These are phyloP conservation scores for Ophiostoma australiae DNA, from an alignment of 2,329 filamentous ascomycete species.

Conservation along the genomic window DNA sequence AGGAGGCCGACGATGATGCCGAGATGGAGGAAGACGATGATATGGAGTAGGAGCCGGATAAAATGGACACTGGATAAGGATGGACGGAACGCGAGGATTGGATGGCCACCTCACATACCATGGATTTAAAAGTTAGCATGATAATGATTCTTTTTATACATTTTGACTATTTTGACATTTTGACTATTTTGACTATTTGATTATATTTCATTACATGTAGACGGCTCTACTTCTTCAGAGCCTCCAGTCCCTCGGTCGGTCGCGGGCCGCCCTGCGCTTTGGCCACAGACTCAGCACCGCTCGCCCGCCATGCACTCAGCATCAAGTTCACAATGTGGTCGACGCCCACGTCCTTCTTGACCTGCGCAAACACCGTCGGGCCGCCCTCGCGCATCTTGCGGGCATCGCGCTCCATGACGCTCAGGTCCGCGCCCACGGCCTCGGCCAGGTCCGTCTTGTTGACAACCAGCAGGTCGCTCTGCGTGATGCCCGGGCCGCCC, in stretches of 20 bases:
- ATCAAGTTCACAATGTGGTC: conserved; percentile 85
- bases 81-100: background rate
- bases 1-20: conserved; percentile 37
- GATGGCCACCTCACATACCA: background rate
- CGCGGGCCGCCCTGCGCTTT: conserved; percentile 52
- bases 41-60: conserved; percentile 25
- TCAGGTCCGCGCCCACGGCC: conserved; percentile 81
- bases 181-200: background rate
- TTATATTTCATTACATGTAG: background rate
- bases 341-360: conserved; percentile 85
- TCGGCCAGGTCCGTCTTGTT: conserved; percentile 97
- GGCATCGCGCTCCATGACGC: conserved; percentile 91
- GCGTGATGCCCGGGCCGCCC: conserved; percentile 93
- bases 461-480: conserved; percentile 86
- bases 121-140: conserved; percentile 22
- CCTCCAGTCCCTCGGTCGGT: conserved; percentile 53
- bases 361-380: conserved; percentile 91
- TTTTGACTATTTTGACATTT: background rate
- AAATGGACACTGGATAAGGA: background rate
- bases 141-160: conserved; percentile 21
- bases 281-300: conserved; percentile 65
- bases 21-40: conserved; percentile 40
- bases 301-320: conserved; percentile 85
- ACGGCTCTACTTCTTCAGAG: conserved; percentile 31
- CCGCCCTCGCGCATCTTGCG: conserved; percentile 93